Conservation (phyloP, 164 flowering plant species). For the Stephania japonica region DNA sequence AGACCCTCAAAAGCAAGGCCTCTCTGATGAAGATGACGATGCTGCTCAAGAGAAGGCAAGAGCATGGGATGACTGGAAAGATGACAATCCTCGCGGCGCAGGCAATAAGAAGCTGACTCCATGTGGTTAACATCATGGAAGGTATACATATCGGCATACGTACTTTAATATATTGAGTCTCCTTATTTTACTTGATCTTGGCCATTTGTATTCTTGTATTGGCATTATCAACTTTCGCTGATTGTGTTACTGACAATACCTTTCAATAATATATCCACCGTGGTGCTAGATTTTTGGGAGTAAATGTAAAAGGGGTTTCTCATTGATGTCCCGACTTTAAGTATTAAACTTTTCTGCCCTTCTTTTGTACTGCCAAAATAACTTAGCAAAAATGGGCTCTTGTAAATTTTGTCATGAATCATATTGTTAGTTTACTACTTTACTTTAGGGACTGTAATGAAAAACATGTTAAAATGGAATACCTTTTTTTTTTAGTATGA, state of each 20-base stretch:
- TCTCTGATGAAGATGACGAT: conserved; percentile 56
- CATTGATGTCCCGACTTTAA: no score
- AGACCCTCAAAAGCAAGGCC: conserved; percentile 34
- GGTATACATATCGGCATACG: neutral
- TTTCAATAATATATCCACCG: neutral
- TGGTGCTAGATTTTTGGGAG: neutral
- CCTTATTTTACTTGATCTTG: neutral
- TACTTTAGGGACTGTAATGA: no score
- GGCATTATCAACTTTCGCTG: neutral
- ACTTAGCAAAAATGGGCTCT: neutral
- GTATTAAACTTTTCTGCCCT: no score
- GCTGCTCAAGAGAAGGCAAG: conserved; percentile 83
- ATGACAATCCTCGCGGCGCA: conserved; percentile 95
- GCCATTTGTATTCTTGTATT: neutral
- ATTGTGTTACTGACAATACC: neutral
- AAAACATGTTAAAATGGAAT: no score
- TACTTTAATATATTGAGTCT: neutral
- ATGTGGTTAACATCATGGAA: conserved; percentile 53
- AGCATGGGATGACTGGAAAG: conserved; percentile 98
- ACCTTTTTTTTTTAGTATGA: no score
- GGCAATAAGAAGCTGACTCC: conserved; percentile 98
- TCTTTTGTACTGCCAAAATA: no score
- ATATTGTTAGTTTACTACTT: no score
- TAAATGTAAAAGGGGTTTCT: neutral
- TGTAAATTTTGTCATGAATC: neutral